Base-by-base conservation (phyloP, 805 yeast genomes). In the Candida tammaniensis region DNA sequence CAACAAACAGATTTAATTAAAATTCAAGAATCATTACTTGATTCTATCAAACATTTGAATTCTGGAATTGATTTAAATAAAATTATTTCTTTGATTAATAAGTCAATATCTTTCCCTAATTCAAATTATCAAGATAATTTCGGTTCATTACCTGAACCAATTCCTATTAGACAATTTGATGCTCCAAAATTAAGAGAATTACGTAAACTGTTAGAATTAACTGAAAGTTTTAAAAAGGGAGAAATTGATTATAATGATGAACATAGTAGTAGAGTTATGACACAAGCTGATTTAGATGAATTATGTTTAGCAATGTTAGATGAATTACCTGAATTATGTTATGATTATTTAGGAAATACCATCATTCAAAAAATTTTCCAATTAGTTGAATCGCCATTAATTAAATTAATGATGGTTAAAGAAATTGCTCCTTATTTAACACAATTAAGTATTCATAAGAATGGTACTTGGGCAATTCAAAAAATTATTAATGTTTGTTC, bases 391-490 rank as follows among this genome's bases (percentile, higher is more conserved):
- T 76, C 86, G 4, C 76, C 82, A 13, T 69, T 80, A 3, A 70
- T 88, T 38, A 86, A 86, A 52, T 82, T 85, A 46, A 74, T 82
- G 55, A 83, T 93, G 86, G 71, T 93, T 36, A 77, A 82, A 49
- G 76, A 76, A 44, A 76, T 94, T 25, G 68, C 82, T 4, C 94
- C 89, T 17, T 86, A 73, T 51, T 67, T 93, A 43, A 86, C 96
- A 1, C 94, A 87, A 48, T 82, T 91, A 70, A 93, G 97, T 48
- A 82, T 87, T 36, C 98, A 93, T 64, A 93, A 93, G 54, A 93
- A 93, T 57, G 98, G 98, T 42, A 93, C 98, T 4, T 93, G 98
- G 98, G 98, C 97, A 2, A 95, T 96, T 16, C 98, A 93, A 59
- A 93, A 91, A 59, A 82, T 93, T 59, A 88, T 93, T 47, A 83